Evolutionary conservation across 1,284 basidiomycete genomes (phyloP), one percentile per base, ranked within the genome.

Genomic region (Moesziomyces antarcticus): DNA sequence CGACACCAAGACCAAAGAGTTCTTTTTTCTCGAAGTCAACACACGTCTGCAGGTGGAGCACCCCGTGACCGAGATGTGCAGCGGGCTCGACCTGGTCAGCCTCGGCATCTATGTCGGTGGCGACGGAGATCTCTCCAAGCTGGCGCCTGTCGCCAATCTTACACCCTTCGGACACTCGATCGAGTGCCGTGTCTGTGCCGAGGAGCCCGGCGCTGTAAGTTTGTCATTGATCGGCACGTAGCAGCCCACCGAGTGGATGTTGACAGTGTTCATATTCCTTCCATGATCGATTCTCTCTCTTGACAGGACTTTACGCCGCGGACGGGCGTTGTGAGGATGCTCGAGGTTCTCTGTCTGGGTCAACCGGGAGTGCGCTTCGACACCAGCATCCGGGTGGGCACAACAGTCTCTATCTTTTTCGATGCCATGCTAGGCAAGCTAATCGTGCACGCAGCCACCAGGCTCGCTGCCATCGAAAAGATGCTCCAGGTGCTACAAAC

Each of bases 121-220:
- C 82, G 53, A 86, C 85, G 80, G 80, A 79, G 51, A 87, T 1
- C 86, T 85, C 55, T 80, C 84, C 7, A 56, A 62, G 5, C 51
- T 80, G 0, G 62, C 85, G 20, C 71, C 73, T 2, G 52, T 71
- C 0, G 86, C 88, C 14, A 71, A 37, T 51, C 50, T 37, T 33
- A 73, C 24, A 55, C 79, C 65, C 52, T 65, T 47, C 27, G 84
- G 84, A 1, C 75, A 77, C 70, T 87, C 89, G 0, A 89, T 91
- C 53, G 90, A 92, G 83, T 88, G 85, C 1, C 87, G 90, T 7
- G 78, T 91, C 7, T 91, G 91, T 72, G 88, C 88, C 50, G 90
- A 91, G 83, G 89, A 90, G 62, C 89, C 90, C 0, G 85, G 87
- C 0, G 86, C 87, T 8, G 85, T 33, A 33, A 33, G 30, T 33